Percentiles rank a stretch among this genome's conserved stretches.
Conservation (phyloP, 23 red algal species). For the Gracilaria domingensis region DNA sequence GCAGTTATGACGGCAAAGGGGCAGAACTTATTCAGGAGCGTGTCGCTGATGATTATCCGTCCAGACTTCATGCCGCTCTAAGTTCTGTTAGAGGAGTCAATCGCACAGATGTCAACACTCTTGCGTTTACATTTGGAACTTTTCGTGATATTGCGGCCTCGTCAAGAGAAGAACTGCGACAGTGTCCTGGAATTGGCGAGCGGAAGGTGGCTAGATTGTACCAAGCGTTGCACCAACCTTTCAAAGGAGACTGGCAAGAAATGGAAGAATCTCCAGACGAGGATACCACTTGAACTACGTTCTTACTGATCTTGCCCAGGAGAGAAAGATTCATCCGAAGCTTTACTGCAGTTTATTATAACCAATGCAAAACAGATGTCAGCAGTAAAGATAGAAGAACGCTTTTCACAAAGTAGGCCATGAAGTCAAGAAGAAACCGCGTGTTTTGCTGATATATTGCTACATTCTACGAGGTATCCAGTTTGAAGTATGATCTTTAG, state of each 20-base stretch:
- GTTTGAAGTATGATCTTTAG: not conserved
- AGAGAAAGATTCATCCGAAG: no score
- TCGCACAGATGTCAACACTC: conserved; percentile 81
- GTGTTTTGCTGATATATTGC: no score
- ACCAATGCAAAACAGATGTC: no score
- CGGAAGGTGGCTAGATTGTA: conserved; percentile 70
- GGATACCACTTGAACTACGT: no score
- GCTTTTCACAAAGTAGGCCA: no score
- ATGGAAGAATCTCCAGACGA: conserved; percentile 19
- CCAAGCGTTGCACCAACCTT: conserved; percentile 68
- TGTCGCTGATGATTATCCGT: conserved; percentile 55
- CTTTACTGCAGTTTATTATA: no score
- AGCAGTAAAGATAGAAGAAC: no score
- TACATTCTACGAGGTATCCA: not conserved
- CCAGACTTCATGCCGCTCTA: conserved; percentile 69
- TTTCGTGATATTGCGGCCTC: conserved; percentile 57
- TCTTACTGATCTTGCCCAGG: no score
- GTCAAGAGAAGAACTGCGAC: conserved; percentile 54
- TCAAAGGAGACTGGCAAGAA: conserved; percentile 59
- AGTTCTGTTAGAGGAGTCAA: conserved; percentile 81
- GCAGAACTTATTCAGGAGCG: conserved; percentile 76
- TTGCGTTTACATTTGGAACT: conserved; percentile 79
- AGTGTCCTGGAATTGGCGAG: conserved; percentile 76
- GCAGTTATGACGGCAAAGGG: conserved; percentile 81
- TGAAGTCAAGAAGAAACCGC: no score